Conservation (phyloP, 2,329 filamentous ascomycete genomes). For the Dothistroma septosporum region DNA sequence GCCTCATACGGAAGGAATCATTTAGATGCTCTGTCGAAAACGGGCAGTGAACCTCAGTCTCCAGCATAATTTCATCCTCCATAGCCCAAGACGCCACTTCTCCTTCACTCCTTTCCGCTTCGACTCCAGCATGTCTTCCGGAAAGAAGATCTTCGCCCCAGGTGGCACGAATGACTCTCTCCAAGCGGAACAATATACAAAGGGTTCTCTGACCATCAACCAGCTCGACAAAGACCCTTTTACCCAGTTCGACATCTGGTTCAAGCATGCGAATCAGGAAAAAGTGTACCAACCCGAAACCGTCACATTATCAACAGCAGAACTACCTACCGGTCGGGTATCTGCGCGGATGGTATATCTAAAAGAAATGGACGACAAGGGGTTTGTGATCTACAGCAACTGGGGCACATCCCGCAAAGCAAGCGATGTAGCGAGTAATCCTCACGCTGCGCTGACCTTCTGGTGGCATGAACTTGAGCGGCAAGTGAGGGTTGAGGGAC, state of each 20-base stretch:
- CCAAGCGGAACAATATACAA: conserved; percentile 73
- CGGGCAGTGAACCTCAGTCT: not conserved
- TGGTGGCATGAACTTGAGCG: conserved; percentile 84
- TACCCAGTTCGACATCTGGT: conserved; percentile 87
- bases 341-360: conserved; percentile 86
- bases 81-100: not conserved
- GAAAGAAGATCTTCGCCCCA: conserved; percentile 57
- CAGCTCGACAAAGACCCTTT: conserved; percentile 66
- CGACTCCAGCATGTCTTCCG: conserved; percentile 23
- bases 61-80: not conserved
- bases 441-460: conserved; percentile 78
- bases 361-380: conserved; percentile 79
- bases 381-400: conserved; percentile 93
- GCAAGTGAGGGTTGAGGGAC: conserved; percentile 86
- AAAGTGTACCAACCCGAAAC: conserved; percentile 76
- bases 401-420: conserved; percentile 73
- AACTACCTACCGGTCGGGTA: conserved; percentile 77
- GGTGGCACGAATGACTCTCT: conserved; percentile 54
- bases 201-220: conserved; percentile 56
- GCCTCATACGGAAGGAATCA: not conserved
- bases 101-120: not conserved
- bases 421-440: conserved; percentile 66
- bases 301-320: conserved; percentile 79
- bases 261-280: conserved; percentile 62
- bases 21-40: not conserved